Evolutionary conservation across 2,329 filamentous ascomycete genomes (phyloP).

Genomic region (Arthrobotrys musiformis): DNA sequence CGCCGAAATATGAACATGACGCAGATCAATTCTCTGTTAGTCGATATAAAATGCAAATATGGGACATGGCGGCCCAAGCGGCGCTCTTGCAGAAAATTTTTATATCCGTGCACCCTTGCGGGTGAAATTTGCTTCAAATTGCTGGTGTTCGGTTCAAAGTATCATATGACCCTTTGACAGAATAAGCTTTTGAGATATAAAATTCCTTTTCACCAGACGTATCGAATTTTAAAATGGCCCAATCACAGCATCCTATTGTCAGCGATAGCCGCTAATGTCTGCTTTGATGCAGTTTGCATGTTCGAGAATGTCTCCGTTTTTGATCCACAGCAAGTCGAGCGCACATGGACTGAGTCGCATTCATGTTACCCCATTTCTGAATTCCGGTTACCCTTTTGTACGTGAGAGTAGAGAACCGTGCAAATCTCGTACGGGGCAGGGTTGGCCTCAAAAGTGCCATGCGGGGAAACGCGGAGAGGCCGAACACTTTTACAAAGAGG

Average conservation of each 20-base stretch:
- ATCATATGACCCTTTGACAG: conserved; percentile 39
- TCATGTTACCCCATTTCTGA: conserved; percentile 26
- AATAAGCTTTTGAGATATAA: conserved; percentile 41
- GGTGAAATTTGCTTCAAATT: conserved; percentile 11
- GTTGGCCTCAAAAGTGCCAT: not conserved
- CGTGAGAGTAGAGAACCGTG: not conserved
- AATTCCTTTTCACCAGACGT: conserved; percentile 22
- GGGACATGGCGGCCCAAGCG: conserved; percentile 47
- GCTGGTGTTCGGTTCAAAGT: not conserved
- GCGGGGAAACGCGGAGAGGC: conserved; percentile 39
- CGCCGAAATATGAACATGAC: conserved; percentile 5
- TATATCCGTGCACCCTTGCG: conserved; percentile 1
- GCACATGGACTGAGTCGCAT: not conserved
- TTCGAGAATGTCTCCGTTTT: conserved; percentile 23
- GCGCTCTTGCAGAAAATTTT: conserved; percentile 28
- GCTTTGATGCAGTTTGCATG: conserved; percentile 13
- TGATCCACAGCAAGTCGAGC: not conserved
- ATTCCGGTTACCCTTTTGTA: conserved; percentile 8
- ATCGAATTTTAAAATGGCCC: conserved; percentile 39
- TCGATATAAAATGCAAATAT: conserved; percentile 50
- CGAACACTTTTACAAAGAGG: conserved; percentile 1
- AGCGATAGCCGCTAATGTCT: conserved; percentile 11
- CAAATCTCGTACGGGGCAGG: not conserved
- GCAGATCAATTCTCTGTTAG: conserved; percentile 2
- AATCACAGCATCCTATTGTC: conserved; percentile 10